Percentiles rank a stretch among this genome's conserved stretches.
Evolutionary conservation across 2,329 filamentous ascomycete species (phyloP).

Genomic region (Paecilomyces dactylethromorphus): DNA sequence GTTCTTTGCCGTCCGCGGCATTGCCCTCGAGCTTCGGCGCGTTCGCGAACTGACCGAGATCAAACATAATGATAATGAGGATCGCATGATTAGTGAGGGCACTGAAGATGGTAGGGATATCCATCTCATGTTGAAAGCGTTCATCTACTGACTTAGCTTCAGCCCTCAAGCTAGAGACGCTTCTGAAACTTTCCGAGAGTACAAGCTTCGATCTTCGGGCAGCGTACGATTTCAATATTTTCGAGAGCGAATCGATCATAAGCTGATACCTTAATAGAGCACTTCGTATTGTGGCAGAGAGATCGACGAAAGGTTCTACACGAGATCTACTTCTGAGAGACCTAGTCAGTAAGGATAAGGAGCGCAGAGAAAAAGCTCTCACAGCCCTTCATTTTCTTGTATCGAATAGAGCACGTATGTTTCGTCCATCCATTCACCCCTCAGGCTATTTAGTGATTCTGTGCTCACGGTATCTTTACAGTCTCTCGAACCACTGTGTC

Average conservation of each 20-base stretch:
- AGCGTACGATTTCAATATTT: conserved; percentile 42
- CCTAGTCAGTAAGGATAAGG: conserved; percentile 30
- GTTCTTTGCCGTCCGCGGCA: conserved; percentile 47
- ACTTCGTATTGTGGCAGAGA: conserved; percentile 40
- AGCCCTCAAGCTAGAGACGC: conserved; percentile 58
- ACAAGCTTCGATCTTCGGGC: conserved; percentile 68
- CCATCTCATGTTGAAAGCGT: background rate
- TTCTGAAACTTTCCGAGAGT: conserved; percentile 61
- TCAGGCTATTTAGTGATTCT: background rate
- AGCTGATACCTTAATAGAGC: conserved; percentile 19
- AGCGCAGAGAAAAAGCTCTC: conserved; percentile 33
- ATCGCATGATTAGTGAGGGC: conserved; percentile 67
- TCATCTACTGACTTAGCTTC: conserved; percentile 10
- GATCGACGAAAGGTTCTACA: conserved; percentile 34
- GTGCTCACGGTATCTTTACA: conserved; percentile 8
- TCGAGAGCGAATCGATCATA: background rate
- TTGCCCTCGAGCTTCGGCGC: conserved; percentile 47
- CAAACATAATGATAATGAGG: conserved; percentile 57
- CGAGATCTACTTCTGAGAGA: conserved; percentile 36
- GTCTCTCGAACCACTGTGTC: conserved; percentile 31
- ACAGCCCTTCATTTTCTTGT: conserved; percentile 39
- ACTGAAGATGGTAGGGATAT: conserved; percentile 56
- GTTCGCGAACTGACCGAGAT: conserved; percentile 50
- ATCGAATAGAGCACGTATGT: conserved; percentile 31
- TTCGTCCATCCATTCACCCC: background rate